Percentiles rank a stretch among this genome's conserved stretches.
Evolutionary conservation across 306 rosid genomes (phyloP).

Genomic region (Heteromeles arbutifolia): DNA sequence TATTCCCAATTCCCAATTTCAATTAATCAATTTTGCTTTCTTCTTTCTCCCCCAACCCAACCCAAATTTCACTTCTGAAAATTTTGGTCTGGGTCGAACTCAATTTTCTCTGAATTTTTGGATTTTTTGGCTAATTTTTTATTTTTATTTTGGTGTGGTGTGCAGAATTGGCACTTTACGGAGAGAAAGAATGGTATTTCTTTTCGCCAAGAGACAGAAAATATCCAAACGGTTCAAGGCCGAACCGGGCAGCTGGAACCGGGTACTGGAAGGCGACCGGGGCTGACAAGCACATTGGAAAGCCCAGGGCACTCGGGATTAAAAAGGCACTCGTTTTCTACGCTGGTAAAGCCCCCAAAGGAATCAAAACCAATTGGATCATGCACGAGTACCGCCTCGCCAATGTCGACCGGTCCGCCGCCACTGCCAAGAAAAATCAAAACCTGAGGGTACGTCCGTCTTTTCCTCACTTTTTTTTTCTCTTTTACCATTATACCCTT

Average conservation of each 20-base stretch:
- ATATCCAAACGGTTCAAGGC: slow-evolving; percentile 93
- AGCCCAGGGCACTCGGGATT: slow-evolving; percentile 71
- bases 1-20: background rate
- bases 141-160: background rate
- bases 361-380: slow-evolving; percentile 93
- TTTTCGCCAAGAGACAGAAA: slow-evolving; percentile 89
- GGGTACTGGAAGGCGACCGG: slow-evolving; percentile 99
- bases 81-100: background rate
- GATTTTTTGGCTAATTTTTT: background rate
- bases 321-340: slow-evolving; percentile 90
- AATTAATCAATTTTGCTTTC: background rate
- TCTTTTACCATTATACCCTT: background rate
- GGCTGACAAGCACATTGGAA: slow-evolving; percentile 88
- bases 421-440: slow-evolving; percentile 35
- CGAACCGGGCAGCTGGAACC: slow-evolving; percentile 80
- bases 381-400: slow-evolving; percentile 99
- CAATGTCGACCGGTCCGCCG: slow-evolving; percentile 80
- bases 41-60: too few species aligned
- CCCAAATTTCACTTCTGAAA: background rate
- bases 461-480: background rate
- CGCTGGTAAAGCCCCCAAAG: slow-evolving; percentile 81
- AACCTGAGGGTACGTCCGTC: slow-evolving; percentile 51
- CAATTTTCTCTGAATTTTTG: background rate
- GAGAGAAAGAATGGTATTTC: slow-evolving; percentile 97
- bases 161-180: slow-evolving; percentile 54